A percentile compares a stretch with the other conserved stretches of the same genome.
These are phyloP conservation scores for Didymella lethalis DNA, from an alignment of 2,329 filamentous ascomycete genomes.

Conservation along the genomic window DNA sequence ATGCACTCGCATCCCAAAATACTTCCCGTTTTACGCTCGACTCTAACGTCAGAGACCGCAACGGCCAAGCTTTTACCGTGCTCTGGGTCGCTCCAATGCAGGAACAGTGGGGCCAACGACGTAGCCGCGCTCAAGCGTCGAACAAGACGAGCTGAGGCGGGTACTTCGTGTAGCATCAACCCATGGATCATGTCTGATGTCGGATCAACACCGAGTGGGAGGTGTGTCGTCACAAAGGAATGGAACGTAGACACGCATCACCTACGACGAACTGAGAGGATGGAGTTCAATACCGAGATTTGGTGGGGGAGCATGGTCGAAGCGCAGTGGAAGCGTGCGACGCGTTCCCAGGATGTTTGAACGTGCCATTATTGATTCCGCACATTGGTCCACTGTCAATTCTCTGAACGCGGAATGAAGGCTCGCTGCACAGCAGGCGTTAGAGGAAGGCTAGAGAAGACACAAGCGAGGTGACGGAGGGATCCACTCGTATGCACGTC, in stretches of 20 bases:
- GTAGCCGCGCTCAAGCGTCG: constrained; percentile 10
- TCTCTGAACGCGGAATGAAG: neutral
- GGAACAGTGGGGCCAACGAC: constrained; percentile 21
- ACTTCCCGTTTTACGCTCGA: constrained; percentile 4
- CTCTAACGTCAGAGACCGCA: constrained; percentile 15
- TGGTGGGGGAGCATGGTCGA: neutral
- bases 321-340: neutral
- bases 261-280: neutral
- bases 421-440: neutral
- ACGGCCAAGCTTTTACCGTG: constrained; percentile 16
- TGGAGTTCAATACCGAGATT: neutral
- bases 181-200: constrained; percentile 19
- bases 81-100: constrained; percentile 14
- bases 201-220: constrained; percentile 5
- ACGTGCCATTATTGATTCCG: neutral
- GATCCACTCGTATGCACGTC: constrained; percentile 8
- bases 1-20: constrained; percentile 5
- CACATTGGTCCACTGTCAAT: neutral
- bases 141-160: neutral
- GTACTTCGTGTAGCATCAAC: neutral
- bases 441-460: neutral
- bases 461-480: constrained; percentile 9
- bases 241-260: neutral
- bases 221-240: constrained; percentile 10
- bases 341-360: neutral